phyloP scores from a whole-genome alignment of 371 early-diverging fungal species.

The Apophysomyces ossiformis region DNA sequence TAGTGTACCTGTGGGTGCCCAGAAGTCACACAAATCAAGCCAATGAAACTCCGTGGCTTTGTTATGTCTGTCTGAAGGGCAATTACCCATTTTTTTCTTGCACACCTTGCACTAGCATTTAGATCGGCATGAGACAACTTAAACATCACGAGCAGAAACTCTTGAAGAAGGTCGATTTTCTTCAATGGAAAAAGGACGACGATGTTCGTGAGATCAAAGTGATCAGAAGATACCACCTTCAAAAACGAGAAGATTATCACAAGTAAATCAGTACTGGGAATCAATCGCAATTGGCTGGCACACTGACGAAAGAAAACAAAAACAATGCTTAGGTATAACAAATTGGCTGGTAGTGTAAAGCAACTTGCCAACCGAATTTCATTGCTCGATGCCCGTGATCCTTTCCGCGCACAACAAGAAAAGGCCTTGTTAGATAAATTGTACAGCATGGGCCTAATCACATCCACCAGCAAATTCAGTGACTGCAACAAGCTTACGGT shows the following conservation, averaged over 20 bases:
- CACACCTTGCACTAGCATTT: background rate
- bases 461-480: constrained; percentile 82
- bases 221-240: constrained; percentile 91
- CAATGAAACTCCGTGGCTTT: too few relatives aligned
- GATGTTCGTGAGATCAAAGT: constrained; percentile 90
- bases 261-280: constrained; percentile 55
- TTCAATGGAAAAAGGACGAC: constrained; percentile 96
- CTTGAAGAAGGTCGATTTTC: constrained; percentile 97
- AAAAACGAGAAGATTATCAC: constrained; percentile 95
- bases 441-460: constrained; percentile 91
- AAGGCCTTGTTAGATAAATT: constrained; percentile 89
- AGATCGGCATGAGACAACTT: constrained; percentile 68
- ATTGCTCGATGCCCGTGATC: constrained; percentile 89
- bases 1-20: too few relatives aligned
- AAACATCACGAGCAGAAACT: constrained; percentile 99
- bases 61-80: too few relatives aligned
- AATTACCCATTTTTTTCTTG: background rate
- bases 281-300: too few relatives aligned
- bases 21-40: too few relatives aligned
- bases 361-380: constrained; percentile 90
- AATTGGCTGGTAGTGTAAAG: constrained; percentile 87
- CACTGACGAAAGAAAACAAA: constrained; percentile 11
- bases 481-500: constrained; percentile 92
- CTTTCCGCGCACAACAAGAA: constrained; percentile 79
- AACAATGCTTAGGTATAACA: constrained; percentile 79